Base-by-base conservation (phyloP, 192 early-diverging fungal genomes). In the Ambispora gerdemannii region DNA sequence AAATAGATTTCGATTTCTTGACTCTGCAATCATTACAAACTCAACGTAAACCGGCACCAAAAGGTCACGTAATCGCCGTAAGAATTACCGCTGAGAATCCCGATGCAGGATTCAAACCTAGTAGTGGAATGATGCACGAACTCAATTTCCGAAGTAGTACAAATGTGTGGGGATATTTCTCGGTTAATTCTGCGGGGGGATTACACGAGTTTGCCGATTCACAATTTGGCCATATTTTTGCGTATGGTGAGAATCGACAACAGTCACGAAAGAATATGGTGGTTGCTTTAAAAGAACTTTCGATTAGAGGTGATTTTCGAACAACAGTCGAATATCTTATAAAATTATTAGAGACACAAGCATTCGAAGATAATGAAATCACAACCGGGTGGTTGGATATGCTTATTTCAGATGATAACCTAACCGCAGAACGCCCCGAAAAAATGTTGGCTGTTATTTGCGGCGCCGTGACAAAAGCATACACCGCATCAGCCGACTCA, bases 151-250 rank as follows among this genome's bases (percentile, higher is more conserved):
- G 95, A 38, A 90, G 88, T 65, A 93, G 92, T 77, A 93, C 88
- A 50, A 97, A 97, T 64, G 97, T 98, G 33, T 97, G 97, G 97
- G 97, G 97, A n/a, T 97, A 97, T 84, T 98, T 98, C 81, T 95
- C 93, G 6, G 95, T 98, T 49, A 92, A 89, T 73, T 85, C 93
- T 27, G 89, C 90, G 32, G 95, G 97, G 71, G 95, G 95, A 70
- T 85, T 98, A 70, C 97, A 98, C 81, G 97, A 98, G 77, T 98
- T 91, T 84, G 97, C 97, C n/a, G 97, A 98, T 76, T 95, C 93
- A 28, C 97, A 98, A 81, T 98, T 98, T 74, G 97, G 97, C 34
- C 97, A 98, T 81, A 92, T 98, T 65, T 98, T 98, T 72, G 89
- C 95, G 11, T 98, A 97, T 73, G 97, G 97, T 50, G 91, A 93